A percentile compares a stretch with the other conserved stretches of the same genome.
Conservation (phyloP, 2,329 filamentous ascomycete species). For the Penicillium sp. region DNA sequence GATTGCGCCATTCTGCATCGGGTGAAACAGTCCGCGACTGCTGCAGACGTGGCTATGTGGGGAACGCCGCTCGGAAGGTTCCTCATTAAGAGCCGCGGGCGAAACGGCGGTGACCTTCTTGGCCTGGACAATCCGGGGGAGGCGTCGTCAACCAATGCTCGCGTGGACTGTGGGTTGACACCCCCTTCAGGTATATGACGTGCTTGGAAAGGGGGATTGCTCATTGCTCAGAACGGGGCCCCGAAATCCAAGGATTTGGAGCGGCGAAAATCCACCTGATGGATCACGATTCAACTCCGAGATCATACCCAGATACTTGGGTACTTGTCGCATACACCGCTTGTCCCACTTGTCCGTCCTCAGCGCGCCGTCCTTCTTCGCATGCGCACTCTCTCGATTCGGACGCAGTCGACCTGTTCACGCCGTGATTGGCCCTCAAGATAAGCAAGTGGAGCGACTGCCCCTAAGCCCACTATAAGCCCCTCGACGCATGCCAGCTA, state of each 20-base stretch:
- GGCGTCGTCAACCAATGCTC: not conserved
- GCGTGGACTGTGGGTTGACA: slow-evolving; percentile 6
- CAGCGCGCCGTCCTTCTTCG: not conserved
- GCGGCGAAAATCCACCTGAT: too few species aligned
- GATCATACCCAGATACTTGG: too few species aligned
- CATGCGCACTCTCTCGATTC: not conserved
- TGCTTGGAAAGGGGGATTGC: slow-evolving; percentile 25
- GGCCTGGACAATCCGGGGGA: slow-evolving; percentile 17
- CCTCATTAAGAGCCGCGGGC: slow-evolving; percentile 14
- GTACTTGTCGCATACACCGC: slow-evolving; percentile 7
- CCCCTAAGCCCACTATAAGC: slow-evolving; percentile 8
- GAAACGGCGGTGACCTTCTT: slow-evolving; percentile 22
- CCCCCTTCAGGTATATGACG: slow-evolving; percentile 22
- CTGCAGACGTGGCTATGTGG: slow-evolving; percentile 12
- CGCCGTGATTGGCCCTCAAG: slow-evolving; percentile 17
- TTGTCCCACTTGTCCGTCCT: slow-evolving; percentile 2
- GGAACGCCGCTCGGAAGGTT: slow-evolving; percentile 4
- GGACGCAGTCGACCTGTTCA: slow-evolving; percentile 1
- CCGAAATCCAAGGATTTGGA: too few species aligned
- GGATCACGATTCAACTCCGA: too few species aligned
- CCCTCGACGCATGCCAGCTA: slow-evolving; percentile 10
- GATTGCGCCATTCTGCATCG: slow-evolving; percentile 18
- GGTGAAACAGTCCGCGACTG: slow-evolving; percentile 18
- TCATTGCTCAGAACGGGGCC: slow-evolving; percentile 12
- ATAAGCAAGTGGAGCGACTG: slow-evolving; percentile 26